Conservation (phyloP, 805 yeast species). For the Pichia gijzeniarum region DNA sequence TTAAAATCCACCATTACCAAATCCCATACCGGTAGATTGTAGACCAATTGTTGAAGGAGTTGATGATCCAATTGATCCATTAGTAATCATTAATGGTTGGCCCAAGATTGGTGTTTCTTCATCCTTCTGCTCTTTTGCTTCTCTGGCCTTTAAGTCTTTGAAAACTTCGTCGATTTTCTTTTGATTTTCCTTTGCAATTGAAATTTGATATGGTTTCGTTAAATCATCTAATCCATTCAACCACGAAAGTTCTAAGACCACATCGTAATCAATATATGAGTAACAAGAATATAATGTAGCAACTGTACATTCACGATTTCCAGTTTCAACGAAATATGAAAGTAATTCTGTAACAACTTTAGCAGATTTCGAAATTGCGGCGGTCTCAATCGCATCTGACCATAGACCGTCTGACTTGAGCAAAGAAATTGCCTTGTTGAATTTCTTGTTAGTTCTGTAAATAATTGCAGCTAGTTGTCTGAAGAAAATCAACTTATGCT, state of each 20-base stretch:
- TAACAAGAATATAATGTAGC: slow-evolving; percentile 86
- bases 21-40: slow-evolving; percentile 68
- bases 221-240: slow-evolving; percentile 75
- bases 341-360: slow-evolving; percentile 86
- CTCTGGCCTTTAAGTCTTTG: slow-evolving; percentile 64
- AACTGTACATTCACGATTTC: slow-evolving; percentile 90
- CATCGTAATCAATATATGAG: slow-evolving; percentile 70
- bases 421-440: slow-evolving; percentile 80
- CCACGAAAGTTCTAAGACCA: slow-evolving; percentile 89
- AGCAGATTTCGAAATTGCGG: slow-evolving; percentile 68
- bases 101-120: slow-evolving; percentile 48
- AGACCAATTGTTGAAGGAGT: slow-evolving; percentile 41
- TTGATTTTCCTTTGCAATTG: slow-evolving; percentile 74
- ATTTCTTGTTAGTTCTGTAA: slow-evolving; percentile 91
- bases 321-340: slow-evolving; percentile 91
- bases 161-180: slow-evolving; percentile 58
- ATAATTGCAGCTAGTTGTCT: slow-evolving; percentile 94
- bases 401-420: slow-evolving; percentile 89
- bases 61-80: slow-evolving; percentile 40
- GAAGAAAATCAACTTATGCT: slow-evolving; percentile 85
- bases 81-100: slow-evolving; percentile 76
- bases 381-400: slow-evolving; percentile 91
- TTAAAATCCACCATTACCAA: slow-evolving; percentile 47
- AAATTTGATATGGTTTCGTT: slow-evolving; percentile 87
- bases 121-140: slow-evolving; percentile 45